Conservation (phyloP, 2,329 filamentous ascomycete species). For the Sarocladium kiliense region DNA sequence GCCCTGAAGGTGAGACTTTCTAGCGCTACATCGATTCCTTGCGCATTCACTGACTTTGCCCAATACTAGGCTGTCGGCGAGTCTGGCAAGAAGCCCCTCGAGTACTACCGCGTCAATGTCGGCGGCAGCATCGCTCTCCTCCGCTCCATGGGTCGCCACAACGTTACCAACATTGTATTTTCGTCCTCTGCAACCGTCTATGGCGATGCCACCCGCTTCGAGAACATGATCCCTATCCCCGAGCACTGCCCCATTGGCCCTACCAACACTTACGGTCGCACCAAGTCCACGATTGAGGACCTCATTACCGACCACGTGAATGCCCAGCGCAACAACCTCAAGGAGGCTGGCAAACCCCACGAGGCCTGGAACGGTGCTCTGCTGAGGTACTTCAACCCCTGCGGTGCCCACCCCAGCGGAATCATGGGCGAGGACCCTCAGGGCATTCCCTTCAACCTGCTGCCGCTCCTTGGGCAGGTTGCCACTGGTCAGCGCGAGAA, state of each 20-base stretch:
- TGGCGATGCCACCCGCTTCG: constrained; percentile 91
- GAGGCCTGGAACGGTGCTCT: constrained; percentile 90
- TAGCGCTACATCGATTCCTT: background rate
- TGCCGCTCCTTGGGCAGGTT: constrained; percentile 91
- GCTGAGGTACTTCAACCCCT: constrained; percentile 96
- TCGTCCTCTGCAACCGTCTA: constrained; percentile 98
- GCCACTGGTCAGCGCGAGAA: constrained; percentile 93
- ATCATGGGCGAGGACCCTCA: constrained; percentile 98
- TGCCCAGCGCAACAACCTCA: constrained; percentile 75
- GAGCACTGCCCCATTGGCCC: constrained; percentile 94
- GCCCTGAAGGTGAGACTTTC: constrained; percentile 71
- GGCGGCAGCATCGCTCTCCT: constrained; percentile 86
- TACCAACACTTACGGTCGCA: constrained; percentile 96
- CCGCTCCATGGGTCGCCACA: constrained; percentile 79
- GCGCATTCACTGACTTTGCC: background rate
- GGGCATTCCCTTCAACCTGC: constrained; percentile 90
- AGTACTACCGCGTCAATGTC: constrained; percentile 98
- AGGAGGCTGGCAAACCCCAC: constrained; percentile 71
- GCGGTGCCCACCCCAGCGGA: constrained; percentile 87
- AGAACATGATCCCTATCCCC: constrained; percentile 98
- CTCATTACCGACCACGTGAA: constrained; percentile 90
- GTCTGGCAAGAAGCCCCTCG: constrained; percentile 86
- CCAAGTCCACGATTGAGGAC: constrained; percentile 86
- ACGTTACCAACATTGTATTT: constrained; percentile 96
- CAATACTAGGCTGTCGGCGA: constrained; percentile 81